Base-by-base conservation (phyloP, 2,329 filamentous ascomycete genomes). In the Aureobasidium uvarum region DNA sequence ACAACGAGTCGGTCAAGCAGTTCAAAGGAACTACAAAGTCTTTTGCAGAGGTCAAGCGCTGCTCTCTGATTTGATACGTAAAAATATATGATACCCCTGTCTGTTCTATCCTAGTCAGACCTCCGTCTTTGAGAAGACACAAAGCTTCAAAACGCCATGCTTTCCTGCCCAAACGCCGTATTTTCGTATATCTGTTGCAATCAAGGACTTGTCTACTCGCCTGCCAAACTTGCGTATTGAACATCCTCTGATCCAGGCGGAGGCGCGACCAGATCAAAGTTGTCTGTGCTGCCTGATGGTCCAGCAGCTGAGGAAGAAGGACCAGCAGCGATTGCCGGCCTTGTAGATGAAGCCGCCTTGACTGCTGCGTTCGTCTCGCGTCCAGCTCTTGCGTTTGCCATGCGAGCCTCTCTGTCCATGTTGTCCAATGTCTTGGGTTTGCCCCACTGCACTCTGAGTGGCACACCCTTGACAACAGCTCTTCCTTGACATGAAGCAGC, bases 341-440 rank as follows among this genome's bases (percentile, higher is more conserved):
- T 74, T 4, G 70, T 72, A 31, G 71, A 66, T 7, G 67, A 65
- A 25, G 66, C 67, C 11, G 51, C 67, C 55, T 71, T 72, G 7
- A 64, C 63, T 3, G 62, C 71, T 46, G 66, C 66, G 14, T 69
- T 70, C 28, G 84, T 83, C 18, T 83, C 82, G 54, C 90, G 81
- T 2, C 90, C 94, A 72, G 96, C 92, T 41, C 88, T 85, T 25
- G 93, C 87, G 81, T 96, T 92, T 72, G 89, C 85, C 70, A 89
- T 83, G 50, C 94, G 85, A 75, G 96, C 86, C 64, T 97, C 92
- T 68, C 89, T 89, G 69, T 96, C 91, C 87, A 98, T 90, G 28
- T 86, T 96, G 65, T 96, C 95, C 65, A 99, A 83, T 1, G 94
- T 89, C 80, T 92, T 95, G 18, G 96, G 94, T 74, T 90, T 89